phyloP scores from a whole-genome alignment of 371 early-diverging fungal species.

The Syncephalastrum contaminatum region DNA sequence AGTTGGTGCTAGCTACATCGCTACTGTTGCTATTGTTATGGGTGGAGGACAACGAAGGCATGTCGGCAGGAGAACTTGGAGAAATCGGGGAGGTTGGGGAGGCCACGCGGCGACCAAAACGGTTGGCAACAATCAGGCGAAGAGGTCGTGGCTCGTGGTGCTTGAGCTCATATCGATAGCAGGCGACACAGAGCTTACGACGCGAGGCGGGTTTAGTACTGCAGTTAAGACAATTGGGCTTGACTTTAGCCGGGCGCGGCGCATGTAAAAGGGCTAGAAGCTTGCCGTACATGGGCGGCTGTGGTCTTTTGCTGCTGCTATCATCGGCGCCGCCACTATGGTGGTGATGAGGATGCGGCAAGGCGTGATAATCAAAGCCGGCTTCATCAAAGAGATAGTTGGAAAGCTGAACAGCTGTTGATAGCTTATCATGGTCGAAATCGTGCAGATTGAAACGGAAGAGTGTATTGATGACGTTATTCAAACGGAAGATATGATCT shows the following conservation, averaged over 20 bases:
- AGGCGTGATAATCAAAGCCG: conserved; percentile 24
- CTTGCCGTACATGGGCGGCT: conserved; percentile 27
- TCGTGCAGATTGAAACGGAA: conserved; percentile 42
- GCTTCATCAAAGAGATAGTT: conserved; percentile 40
- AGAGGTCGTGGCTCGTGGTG: conserved; percentile 37
- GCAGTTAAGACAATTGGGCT: conserved; percentile 46
- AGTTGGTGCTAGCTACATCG: conserved; percentile 6
- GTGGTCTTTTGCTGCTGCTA: background rate
- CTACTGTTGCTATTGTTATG: conserved; percentile 1
- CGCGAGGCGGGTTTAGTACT: conserved; percentile 42
- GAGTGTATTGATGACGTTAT: conserved; percentile 42
- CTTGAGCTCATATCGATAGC: conserved; percentile 43
- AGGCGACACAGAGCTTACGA: conserved; percentile 42
- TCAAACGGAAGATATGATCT: conserved; percentile 48
- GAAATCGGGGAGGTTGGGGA: background rate
- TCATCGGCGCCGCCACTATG: background rate
- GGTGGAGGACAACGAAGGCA: background rate
- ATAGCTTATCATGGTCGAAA: conserved; percentile 28
- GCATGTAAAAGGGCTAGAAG: conserved; percentile 31
- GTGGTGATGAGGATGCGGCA: conserved; percentile 30
- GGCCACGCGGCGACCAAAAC: conserved; percentile 23
- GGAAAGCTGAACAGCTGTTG: conserved; percentile 26
- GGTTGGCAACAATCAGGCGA: conserved; percentile 39
- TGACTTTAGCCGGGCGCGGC: conserved; percentile 35
- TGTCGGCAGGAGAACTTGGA: background rate